phyloP scores from a whole-genome alignment of 768 basidiomycete species.

The Russula vinacea region DNA sequence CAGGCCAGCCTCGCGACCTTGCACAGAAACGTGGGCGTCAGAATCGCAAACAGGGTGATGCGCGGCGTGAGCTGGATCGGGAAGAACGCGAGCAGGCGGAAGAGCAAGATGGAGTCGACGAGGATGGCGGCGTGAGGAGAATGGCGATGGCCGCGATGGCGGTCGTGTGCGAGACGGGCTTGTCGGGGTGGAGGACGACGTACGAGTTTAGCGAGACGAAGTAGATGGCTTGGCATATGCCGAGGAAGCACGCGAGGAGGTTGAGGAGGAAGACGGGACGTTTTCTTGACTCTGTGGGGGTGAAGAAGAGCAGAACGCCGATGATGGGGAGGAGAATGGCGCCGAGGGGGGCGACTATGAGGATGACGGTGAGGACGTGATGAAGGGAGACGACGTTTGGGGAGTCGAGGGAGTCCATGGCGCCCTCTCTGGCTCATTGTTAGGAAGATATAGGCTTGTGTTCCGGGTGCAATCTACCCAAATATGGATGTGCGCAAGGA shows the following conservation, averaged over 20 bases:
- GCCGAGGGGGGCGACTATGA: constrained; percentile 28
- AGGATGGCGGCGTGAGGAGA: constrained; percentile 25
- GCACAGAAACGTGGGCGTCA: constrained; percentile 12
- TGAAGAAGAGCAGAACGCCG: constrained; percentile 25
- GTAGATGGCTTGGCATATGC: constrained; percentile 25
- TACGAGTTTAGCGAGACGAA: constrained; percentile 7
- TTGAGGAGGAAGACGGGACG: constrained; percentile 30
- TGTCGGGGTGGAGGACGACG: constrained; percentile 15
- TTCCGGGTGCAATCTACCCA: constrained; percentile 6
- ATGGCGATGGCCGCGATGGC: constrained; percentile 8
- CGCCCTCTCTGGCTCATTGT: not conserved
- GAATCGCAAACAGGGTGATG: constrained; percentile 14
- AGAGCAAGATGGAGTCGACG: constrained; percentile 26
- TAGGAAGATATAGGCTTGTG: not conserved
- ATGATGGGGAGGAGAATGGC: constrained; percentile 25
- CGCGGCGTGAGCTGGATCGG: constrained; percentile 27
- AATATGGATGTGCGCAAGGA: not conserved
- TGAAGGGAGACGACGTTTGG: not conserved
- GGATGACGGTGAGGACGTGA: constrained; percentile 25
- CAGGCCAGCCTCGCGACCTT: constrained; percentile 23
- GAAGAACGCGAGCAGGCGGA: constrained; percentile 28
- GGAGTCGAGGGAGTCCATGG: constrained; percentile 13
- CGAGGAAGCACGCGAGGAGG: constrained; percentile 27
- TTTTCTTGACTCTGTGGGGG: constrained; percentile 17
- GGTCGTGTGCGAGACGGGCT: not conserved